Evolutionary conservation across 345 rosid species (phyloP).

Genomic region (Combretum micranthum): DNA sequence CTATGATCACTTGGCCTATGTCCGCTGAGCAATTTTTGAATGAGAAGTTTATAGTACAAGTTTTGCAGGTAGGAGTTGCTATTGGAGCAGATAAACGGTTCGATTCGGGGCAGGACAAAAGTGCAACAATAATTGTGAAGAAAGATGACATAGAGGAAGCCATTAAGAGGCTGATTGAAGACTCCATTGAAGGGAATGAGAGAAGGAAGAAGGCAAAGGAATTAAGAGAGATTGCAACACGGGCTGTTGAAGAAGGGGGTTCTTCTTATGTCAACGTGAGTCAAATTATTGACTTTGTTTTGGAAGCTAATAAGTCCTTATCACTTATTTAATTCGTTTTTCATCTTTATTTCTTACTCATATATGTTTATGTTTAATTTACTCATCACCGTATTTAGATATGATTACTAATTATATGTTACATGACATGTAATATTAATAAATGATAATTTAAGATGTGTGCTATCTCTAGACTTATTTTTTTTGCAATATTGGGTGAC

Average conservation of each 20-base stretch:
- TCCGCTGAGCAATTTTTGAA: slow-evolving; percentile 25
- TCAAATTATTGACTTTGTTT: too few relatives aligned
- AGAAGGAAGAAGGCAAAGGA: slow-evolving; percentile 20
- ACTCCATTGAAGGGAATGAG: slow-evolving; percentile 13
- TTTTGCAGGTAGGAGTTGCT: slow-evolving; percentile 28
- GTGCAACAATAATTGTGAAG: slow-evolving; percentile 14
- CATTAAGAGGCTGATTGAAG: slow-evolving; percentile 10
- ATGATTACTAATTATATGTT: too few relatives aligned
- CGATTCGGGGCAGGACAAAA: slow-evolving; percentile 29
- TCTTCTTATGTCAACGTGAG: slow-evolving; percentile 17
- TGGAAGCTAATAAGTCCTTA: too few relatives aligned
- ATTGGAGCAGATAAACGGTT: slow-evolving; percentile 26
- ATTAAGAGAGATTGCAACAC: slow-evolving; percentile 13
- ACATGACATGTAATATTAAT: too few relatives aligned
- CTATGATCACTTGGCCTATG: slow-evolving; percentile 27
- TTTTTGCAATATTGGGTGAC: too few relatives aligned
- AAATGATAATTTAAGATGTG: too few relatives aligned
- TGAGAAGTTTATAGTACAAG: slow-evolving; percentile 29
- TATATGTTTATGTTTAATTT: too few relatives aligned
- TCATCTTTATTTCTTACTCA: too few relatives aligned
- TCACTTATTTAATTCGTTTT: too few relatives aligned
- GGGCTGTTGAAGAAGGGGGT: slow-evolving; percentile 17
- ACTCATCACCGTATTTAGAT: too few relatives aligned
- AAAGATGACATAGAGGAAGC: slow-evolving; percentile 13
- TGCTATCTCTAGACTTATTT: too few relatives aligned